Evolutionary conservation across 768 basidiomycete species (phyloP), one percentile per base, ranked within the genome.

Genomic region (Filobasidium wieringae): DNA sequence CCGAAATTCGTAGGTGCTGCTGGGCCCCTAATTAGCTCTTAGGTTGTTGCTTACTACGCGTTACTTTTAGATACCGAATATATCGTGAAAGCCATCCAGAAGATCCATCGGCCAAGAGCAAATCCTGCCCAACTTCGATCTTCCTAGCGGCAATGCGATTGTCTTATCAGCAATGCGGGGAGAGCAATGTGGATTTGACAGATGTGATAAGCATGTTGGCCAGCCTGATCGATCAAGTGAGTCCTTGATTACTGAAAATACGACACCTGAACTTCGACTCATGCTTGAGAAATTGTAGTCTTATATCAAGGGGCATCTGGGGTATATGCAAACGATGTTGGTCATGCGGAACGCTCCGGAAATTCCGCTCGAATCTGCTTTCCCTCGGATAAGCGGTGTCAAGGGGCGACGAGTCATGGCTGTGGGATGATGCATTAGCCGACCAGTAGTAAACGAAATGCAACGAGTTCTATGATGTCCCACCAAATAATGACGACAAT

Each of bases 181-280:
- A 52, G 19, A 55, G 41, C 15, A 55, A 57, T 26, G 51, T 61
- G 7, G 60, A 57, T 31, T 8, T 51, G 32, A 37, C 22, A 9
- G 60, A 61, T 33, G 60, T 61, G 14, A 49, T 61, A 11, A 61
- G 60, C 39, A 53, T 61, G 1, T 34, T 61, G 12, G 54, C 60
- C 2, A 61, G 60, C 30, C 34, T 61, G 24, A 61, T 61, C 9
- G 60, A 61, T 27, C 60, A 61, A 43, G 60, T 61, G 34, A 32
- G 60, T n/a, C 8, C 15, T 27, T 12, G 15, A 40, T 11, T 15
- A 14, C 6, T 22, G 43, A 27, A 15, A 14, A 14, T 27, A 22
- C 29, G 32, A 15, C 2, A 22, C 24, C 9, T 24, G 8, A 17
- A 15, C 31, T 33, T 2, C 39, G 14, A 8, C 31, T 17, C 31